Base-by-base conservation (phyloP, 768 basidiomycete genomes). In the Phaffia tasmanica region DNA sequence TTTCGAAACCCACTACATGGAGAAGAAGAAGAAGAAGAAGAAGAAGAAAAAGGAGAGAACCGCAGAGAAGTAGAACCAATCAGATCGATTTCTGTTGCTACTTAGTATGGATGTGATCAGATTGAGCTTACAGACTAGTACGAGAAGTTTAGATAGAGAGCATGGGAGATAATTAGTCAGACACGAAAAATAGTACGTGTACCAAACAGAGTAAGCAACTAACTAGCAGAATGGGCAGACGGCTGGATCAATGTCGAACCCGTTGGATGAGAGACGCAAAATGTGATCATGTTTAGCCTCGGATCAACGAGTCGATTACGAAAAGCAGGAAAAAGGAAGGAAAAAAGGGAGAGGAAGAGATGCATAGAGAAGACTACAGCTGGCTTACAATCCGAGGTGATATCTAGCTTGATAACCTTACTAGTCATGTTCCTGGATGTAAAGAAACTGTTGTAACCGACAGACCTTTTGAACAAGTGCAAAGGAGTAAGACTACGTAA, bases 211-310 rank as follows among this genome's bases (percentile, higher is more conserved):
- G 53, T 9, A 16, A 54, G 5, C 4, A 23, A 30, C n/a, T 29
- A 23, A 42, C 49, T 53, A 63, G 62, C 62, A 63, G 62, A 63
- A 63, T 29, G 62, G 62, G 15, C 62, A 63, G 62, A 63, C 51
- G 32, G 62, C 63, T 62, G 42, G 49, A 21, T 32, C 23, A 16
- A 5, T 54, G 15, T 54, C n/a, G 23, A 54, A 5, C 4, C 1
- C 1, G 29, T 15, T 11, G 49, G 62, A 32, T 55, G 2, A 29
- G 18, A 42, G 29, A 54, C 15, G 46, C n/a, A 55, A 64, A 4
- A 23, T 30, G 58, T 25, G 16, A 30, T 21, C 18, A 50, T n/a
- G n/a, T n/a, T n/a, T n/a, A n/a, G n/a, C n/a, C n/a, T n/a, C n/a
- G n/a, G n/a, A n/a, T n/a, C n/a, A n/a, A n/a, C n/a, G n/a, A n/a